Conservation (phyloP, 2,329 filamentous ascomycete species). For the Monosporascus sp. region DNA sequence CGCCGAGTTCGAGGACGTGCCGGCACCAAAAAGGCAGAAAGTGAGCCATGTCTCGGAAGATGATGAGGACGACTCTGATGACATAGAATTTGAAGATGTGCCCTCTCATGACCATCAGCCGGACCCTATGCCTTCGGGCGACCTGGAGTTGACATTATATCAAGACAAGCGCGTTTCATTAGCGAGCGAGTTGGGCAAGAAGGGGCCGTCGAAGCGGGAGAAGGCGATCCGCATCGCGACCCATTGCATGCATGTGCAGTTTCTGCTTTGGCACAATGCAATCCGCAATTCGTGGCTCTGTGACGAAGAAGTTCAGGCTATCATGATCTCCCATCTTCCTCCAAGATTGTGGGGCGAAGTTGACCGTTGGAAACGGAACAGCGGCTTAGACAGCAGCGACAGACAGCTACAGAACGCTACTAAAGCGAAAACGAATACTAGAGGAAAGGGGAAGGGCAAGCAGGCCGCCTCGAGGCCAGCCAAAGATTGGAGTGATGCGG, state of each 20-base stretch:
- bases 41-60: constrained; percentile 22
- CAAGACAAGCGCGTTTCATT: constrained; percentile 55
- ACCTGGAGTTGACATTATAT: constrained; percentile 68
- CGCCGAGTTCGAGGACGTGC: constrained; percentile 50
- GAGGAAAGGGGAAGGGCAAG: constrained; percentile 28
- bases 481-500: constrained; percentile 67
- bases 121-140: constrained; percentile 50
- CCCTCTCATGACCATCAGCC: constrained; percentile 33
- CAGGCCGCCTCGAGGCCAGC: constrained; percentile 28
- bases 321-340: constrained; percentile 68
- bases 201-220: constrained; percentile 81
- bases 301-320: constrained; percentile 68
- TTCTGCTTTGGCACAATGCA: constrained; percentile 84
- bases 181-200: constrained; percentile 63
- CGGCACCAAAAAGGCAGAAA: constrained; percentile 35
- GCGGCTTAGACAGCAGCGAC: constrained; percentile 50
- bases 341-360: constrained; percentile 65
- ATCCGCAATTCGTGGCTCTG: constrained; percentile 80
- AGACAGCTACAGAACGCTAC: constrained; percentile 22
- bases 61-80: constrained; percentile 53
- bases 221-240: constrained; percentile 70
- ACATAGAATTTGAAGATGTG: constrained; percentile 59
- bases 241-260: constrained; percentile 85
- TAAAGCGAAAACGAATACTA: constrained; percentile 34
- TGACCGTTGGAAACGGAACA: constrained; percentile 65